phyloP scores from a whole-genome alignment of 805 yeast species.

The Spathaspora girioi region DNA sequence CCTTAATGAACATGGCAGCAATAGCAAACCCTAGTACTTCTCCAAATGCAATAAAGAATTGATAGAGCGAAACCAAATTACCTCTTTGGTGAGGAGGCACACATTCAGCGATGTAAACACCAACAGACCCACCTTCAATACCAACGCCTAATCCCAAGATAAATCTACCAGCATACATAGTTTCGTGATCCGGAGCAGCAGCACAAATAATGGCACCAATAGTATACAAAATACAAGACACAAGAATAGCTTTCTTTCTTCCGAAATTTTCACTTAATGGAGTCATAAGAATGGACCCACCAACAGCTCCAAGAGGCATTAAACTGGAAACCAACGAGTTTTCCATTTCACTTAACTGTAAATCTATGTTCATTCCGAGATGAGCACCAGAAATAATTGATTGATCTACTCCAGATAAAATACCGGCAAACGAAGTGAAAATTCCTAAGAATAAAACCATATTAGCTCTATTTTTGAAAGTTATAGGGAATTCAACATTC shows the following conservation, averaged over 20 bases:
- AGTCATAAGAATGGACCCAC: constrained; percentile 57
- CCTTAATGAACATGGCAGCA: constrained; percentile 57
- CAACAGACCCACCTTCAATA: constrained; percentile 62
- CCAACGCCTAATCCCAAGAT: constrained; percentile 64
- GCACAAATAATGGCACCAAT: constrained; percentile 60
- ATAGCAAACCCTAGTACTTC: constrained; percentile 63
- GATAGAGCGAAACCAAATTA: constrained; percentile 58
- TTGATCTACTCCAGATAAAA: constrained; percentile 66
- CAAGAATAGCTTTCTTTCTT: constrained; percentile 50
- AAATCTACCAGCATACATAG: constrained; percentile 52
- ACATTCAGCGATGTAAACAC: constrained; percentile 59
- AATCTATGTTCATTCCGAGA: constrained; percentile 43
- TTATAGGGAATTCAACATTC: constrained; percentile 31
- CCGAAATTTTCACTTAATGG: constrained; percentile 56
- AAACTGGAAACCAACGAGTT: constrained; percentile 53
- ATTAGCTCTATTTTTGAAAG: constrained; percentile 43
- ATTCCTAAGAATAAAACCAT: constrained; percentile 49
- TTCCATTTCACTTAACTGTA: constrained; percentile 39
- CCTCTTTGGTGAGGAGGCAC: constrained; percentile 60
- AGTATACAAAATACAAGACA: constrained; percentile 53
- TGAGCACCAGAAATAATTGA: constrained; percentile 64
- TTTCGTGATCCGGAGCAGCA: constrained; percentile 22
- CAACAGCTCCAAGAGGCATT: constrained; percentile 70
- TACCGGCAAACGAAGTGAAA: constrained; percentile 62
- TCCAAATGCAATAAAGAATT: constrained; percentile 62